These are phyloP conservation scores for Drosera spatulata DNA, from an alignment of 179 eudicot genomes.

Conservation along the genomic window DNA sequence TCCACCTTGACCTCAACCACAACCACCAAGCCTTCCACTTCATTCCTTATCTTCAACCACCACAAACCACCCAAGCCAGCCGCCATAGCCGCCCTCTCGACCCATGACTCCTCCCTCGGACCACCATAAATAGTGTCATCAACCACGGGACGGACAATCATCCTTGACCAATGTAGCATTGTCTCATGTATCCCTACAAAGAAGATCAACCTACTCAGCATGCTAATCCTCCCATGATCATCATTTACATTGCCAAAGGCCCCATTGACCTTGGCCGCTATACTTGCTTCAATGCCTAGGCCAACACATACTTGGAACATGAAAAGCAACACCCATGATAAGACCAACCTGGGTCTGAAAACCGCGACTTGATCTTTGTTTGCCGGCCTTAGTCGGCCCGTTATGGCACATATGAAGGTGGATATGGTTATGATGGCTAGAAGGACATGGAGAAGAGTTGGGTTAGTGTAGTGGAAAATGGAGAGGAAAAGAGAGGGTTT, in stretches of 20 bases:
- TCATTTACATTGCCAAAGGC: conserved; percentile 15
- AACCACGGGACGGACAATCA: conserved; percentile 53
- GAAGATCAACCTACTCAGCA: conserved; percentile 35
- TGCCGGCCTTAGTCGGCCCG: conserved; percentile 20
- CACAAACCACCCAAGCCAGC: conserved; percentile 45
- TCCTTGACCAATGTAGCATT: conserved; percentile 53
- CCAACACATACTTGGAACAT: conserved; percentile 49
- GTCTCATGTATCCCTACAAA: conserved; percentile 79
- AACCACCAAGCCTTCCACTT: conserved; percentile 59
- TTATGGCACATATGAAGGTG: conserved; percentile 34
- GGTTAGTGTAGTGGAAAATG: conserved; percentile 38
- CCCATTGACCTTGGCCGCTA: conserved; percentile 44
- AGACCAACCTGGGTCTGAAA: conserved; percentile 24
- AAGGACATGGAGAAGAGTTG: conserved; percentile 40
- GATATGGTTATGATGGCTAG: conserved; percentile 26
- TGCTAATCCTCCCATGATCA: conserved; percentile 17
- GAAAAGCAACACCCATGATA: conserved; percentile 60
- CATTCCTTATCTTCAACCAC: conserved; percentile 72
- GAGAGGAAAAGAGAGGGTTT: conserved; percentile 14
- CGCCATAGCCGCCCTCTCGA: conserved; percentile 49
- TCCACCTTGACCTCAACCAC: conserved; percentile 49
- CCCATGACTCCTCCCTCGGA: conserved; percentile 33
- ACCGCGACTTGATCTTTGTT: conserved; percentile 15
- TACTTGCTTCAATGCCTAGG: conserved; percentile 57
- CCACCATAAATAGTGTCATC: conserved; percentile 54